Evolutionary conservation across 2,329 filamentous ascomycete genomes (phyloP).

Genomic region (Botryotinia narcissicola): DNA sequence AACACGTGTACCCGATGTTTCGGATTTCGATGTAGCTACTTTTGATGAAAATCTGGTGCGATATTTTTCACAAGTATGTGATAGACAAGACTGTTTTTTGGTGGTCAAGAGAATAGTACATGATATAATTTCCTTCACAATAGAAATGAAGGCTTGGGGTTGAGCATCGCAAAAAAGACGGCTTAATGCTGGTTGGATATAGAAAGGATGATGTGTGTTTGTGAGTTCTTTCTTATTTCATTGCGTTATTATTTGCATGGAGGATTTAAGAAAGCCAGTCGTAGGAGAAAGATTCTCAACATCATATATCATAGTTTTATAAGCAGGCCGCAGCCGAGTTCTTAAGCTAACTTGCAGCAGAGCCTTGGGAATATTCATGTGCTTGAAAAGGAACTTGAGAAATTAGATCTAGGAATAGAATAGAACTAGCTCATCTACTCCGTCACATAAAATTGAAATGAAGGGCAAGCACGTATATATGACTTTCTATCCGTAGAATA

Average conservation of each 20-base stretch:
- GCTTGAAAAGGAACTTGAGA: not conserved
- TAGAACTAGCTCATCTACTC: not conserved
- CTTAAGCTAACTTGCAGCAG: not conserved
- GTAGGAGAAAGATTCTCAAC: not conserved
- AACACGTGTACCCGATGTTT: not conserved
- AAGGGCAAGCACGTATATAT: not conserved
- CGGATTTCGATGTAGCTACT: too few relatives aligned
- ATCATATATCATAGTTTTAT: not conserved
- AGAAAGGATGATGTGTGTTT: not conserved
- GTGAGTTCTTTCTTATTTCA: not conserved
- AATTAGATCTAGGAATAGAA: not conserved
- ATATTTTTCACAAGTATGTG: not conserved
- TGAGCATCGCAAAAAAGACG: not conserved
- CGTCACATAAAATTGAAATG: not conserved
- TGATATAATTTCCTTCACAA: not conserved
- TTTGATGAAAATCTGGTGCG: not conserved
- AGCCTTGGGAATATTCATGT: not conserved
- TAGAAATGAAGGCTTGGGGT: too few relatives aligned
- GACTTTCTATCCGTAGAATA: not conserved
- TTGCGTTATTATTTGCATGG: fast-evolving
- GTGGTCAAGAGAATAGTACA: not conserved
- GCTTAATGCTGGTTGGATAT: not conserved
- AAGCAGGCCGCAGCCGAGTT: not conserved
- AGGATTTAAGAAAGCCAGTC: too few relatives aligned
- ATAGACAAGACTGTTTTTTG: not conserved